Percentiles rank a stretch among this genome's conserved stretches.
phyloP scores from a whole-genome alignment of 2,329 filamentous ascomycete genomes.

The Elsinoe necatrix region DNA sequence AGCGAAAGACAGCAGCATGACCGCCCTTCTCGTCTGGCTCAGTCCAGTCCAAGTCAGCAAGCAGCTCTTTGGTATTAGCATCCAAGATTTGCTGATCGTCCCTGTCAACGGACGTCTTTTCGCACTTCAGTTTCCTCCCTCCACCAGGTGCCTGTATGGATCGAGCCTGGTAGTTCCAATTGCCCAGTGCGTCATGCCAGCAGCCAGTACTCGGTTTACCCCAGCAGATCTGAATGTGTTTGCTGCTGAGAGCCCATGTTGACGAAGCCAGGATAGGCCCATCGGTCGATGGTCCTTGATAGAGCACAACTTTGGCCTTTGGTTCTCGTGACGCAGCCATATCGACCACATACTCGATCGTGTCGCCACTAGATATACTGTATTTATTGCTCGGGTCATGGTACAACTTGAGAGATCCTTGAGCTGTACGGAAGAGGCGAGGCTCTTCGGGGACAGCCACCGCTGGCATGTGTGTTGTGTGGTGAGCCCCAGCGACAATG shows the following conservation, averaged over 20 bases:
- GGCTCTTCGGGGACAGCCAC: background rate
- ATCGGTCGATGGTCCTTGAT: background rate
- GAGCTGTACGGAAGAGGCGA: background rate
- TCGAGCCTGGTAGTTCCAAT: conserved; percentile 3
- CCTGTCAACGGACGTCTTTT: background rate
- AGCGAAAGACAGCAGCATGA: background rate
- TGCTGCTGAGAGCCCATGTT: background rate
- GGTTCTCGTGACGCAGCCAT: background rate
- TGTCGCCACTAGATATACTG: background rate
- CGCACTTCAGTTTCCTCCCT: conserved; percentile 1
- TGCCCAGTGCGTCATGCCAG: conserved; percentile 1
- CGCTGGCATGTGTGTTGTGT: background rate
- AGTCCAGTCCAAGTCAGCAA: background rate
- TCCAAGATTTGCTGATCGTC: background rate
- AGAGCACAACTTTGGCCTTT: background rate
- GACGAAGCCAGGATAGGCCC: background rate
- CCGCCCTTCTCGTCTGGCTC: background rate
- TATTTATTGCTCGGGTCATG: conserved; percentile 5
- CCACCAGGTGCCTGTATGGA: background rate
- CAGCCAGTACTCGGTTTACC: background rate
- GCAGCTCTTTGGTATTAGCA: background rate
- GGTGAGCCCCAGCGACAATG: background rate
- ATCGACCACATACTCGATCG: background rate
- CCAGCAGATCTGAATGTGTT: conserved; percentile 9
- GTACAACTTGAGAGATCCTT: background rate